These are phyloP conservation scores for Theobroma cacao DNA, from an alignment of 345 rosid species.

Conservation along the genomic window DNA sequence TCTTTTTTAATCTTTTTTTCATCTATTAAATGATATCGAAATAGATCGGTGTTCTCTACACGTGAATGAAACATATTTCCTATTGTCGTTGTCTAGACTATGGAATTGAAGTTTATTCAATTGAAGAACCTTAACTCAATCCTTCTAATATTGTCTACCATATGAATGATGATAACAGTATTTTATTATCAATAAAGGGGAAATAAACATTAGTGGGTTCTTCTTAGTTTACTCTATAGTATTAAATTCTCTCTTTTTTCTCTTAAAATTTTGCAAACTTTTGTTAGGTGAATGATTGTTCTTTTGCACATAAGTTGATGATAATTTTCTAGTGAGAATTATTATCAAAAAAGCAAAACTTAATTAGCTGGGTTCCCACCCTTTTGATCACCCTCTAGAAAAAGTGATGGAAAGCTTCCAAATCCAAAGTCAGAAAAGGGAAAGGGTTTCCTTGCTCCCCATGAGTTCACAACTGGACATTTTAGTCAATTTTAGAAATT, in stretches of 20 bases:
- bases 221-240: background rate
- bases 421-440: background rate
- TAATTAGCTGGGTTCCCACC: background rate
- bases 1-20: no score
- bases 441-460: background rate
- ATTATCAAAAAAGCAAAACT: background rate
- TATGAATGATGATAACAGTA: no score
- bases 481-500: slow-evolving; percentile 30
- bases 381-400: background rate
- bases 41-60: no score
- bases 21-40: no score
- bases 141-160: background rate
- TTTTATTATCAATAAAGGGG: no score
- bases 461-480: slow-evolving; percentile 15
- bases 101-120: background rate
- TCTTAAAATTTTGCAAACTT: background rate
- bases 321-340: background rate
- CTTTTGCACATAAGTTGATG: background rate
- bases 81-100: background rate
- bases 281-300: slow-evolving; percentile 4
- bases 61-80: no score
- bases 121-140: background rate
- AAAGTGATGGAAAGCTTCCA: background rate
- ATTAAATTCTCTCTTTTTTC: background rate
- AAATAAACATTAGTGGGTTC: background rate